Conservation (phyloP, 371 early-diverging fungal species). For the Haplosporangium sp. region DNA sequence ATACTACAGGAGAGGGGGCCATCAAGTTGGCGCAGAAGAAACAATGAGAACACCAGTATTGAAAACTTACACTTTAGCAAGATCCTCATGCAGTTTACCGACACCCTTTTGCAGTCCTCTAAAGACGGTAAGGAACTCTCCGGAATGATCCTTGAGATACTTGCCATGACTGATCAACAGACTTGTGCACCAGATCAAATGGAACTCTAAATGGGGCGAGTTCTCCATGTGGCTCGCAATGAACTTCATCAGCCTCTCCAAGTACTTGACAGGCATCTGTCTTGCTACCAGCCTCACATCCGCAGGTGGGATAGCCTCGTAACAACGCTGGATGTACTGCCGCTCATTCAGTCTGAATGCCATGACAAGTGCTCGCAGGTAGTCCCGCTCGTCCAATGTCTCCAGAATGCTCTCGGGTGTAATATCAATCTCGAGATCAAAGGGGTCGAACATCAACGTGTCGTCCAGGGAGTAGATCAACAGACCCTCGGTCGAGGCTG, state of each 20-base stretch:
- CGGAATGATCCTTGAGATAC: conserved; percentile 83
- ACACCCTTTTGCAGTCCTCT: conserved; percentile 85
- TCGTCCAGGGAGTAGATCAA: conserved; percentile 95
- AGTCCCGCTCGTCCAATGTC: conserved; percentile 78
- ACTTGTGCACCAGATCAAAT: conserved; percentile 82
- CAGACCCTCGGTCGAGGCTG: conserved; percentile 96
- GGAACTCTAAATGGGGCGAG: conserved; percentile 88
- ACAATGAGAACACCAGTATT: neutral
- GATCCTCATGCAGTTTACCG: conserved; percentile 73
- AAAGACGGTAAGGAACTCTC: conserved; percentile 79
- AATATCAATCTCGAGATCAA: conserved; percentile 95
- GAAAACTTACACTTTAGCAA: conserved; percentile 78
- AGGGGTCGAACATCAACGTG: conserved; percentile 93
- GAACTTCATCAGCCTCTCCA: conserved; percentile 85
- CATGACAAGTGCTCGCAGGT: conserved; percentile 89
- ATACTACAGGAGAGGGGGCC: no score
- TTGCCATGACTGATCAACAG: conserved; percentile 84
- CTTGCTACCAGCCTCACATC: conserved; percentile 80
- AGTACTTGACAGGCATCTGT: conserved; percentile 85
- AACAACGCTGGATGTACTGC: conserved; percentile 76
- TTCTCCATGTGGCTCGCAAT: conserved; percentile 80
- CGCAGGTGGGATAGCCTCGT: conserved; percentile 83
- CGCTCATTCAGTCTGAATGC: conserved; percentile 91
- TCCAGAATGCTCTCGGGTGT: conserved; percentile 88
- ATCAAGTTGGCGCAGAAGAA: neutral